Evolutionary conservation across 805 yeast genomes (phyloP).

Genomic region (Priceomyces fermenticarens): DNA sequence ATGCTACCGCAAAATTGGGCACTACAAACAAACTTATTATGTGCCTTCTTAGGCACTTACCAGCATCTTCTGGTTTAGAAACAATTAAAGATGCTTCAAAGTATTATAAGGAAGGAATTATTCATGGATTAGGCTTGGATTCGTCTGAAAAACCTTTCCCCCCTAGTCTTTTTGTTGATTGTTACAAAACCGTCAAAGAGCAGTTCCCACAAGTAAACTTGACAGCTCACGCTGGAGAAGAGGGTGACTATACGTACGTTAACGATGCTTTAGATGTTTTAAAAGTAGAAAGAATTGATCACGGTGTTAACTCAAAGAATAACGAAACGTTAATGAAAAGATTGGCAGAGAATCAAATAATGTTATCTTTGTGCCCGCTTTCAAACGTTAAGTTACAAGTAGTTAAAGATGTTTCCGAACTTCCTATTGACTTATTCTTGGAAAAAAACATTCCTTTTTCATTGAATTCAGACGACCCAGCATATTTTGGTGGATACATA

Average conservation of each 20-base stretch:
- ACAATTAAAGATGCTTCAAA: conserved; percentile 54
- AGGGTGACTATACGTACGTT: conserved; percentile 75
- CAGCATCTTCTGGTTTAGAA: conserved; percentile 54
- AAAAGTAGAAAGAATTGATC: conserved; percentile 71
- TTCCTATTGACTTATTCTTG: conserved; percentile 62
- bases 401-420: conserved; percentile 60
- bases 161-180: conserved; percentile 63
- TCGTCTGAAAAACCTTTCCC: conserved; percentile 79
- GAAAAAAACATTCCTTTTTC: conserved; percentile 68
- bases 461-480: conserved; percentile 49
- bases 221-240: conserved; percentile 91
- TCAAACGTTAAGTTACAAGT: conserved; percentile 76
- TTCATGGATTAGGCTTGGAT: conserved; percentile 79
- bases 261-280: conserved; percentile 54
- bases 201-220: conserved; percentile 53
- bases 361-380: conserved; percentile 75
- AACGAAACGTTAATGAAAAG: conserved; percentile 52
- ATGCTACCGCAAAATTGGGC: conserved; percentile 57
- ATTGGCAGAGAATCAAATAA: conserved; percentile 51
- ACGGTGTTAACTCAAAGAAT: conserved; percentile 67
- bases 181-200: conserved; percentile 50
- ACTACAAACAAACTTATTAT: conserved; percentile 71
- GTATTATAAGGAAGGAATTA: conserved; percentile 53
- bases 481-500: conserved; percentile 83
- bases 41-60: conserved; percentile 78